Percentiles rank a stretch among this genome's conserved stretches.
Evolutionary conservation across 1,284 basidiomycete genomes (phyloP).

Genomic region (Sanguinoderma infundibulare): DNA sequence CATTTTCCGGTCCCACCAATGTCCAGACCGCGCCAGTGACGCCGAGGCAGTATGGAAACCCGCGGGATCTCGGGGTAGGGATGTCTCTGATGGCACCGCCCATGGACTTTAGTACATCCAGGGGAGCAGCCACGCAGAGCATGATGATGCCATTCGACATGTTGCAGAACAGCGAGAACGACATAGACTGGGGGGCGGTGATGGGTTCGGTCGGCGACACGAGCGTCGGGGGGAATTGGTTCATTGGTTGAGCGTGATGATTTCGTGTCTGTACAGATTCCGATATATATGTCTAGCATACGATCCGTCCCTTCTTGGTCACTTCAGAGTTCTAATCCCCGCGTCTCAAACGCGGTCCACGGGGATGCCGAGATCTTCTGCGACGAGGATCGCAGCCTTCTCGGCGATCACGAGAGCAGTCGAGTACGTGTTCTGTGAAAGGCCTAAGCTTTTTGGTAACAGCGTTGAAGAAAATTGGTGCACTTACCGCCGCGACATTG

Average conservation of each 20-base stretch:
- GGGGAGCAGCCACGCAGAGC: neutral
- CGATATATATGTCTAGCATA: neutral
- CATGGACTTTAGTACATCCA: neutral
- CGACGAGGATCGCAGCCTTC: slow-evolving; percentile 63
- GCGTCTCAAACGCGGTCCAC: no score
- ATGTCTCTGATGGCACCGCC: neutral
- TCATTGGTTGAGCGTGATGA: neutral
- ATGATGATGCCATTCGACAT: slow-evolving; percentile 30
- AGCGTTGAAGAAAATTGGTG: neutral
- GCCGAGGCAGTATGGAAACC: neutral
- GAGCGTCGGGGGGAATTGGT: neutral
- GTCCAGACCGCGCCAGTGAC: neutral
- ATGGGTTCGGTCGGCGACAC: neutral
- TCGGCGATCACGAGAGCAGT: slow-evolving; percentile 70
- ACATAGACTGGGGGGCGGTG: slow-evolving; percentile 9
- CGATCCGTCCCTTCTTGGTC: no score
- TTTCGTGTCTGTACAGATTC: neutral
- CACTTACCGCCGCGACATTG: slow-evolving; percentile 34
- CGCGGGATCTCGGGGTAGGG: neutral
- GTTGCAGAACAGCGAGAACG: slow-evolving; percentile 25
- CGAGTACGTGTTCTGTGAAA: slow-evolving; percentile 62
- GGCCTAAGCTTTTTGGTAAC: neutral
- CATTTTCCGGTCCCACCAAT: neutral
- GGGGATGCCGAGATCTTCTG: slow-evolving; percentile 56
- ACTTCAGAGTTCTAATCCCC: no score